Conservation (phyloP, 768 basidiomycete genomes). For the Scleroderma bovista region DNA sequence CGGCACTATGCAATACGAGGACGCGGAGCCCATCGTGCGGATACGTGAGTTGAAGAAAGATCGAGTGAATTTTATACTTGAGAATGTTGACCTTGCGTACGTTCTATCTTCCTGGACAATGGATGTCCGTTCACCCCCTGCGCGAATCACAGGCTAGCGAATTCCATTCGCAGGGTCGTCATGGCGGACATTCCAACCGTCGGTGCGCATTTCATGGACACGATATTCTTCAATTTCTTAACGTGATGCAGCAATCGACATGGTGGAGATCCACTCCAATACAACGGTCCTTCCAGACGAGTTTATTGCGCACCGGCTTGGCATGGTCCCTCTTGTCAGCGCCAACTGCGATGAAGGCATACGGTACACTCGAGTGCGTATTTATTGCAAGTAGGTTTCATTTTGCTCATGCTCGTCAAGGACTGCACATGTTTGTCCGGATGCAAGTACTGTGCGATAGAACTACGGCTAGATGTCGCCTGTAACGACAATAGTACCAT, state of each 20-base stretch:
- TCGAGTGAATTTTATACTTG: conserved; percentile 84
- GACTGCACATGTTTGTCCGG: conserved; percentile 87
- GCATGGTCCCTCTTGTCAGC: conserved; percentile 88
- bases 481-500: conserved; percentile 72
- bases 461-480: conserved; percentile 68
- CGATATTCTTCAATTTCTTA: conserved; percentile 3
- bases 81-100: conserved; percentile 95
- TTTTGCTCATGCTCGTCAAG: conserved; percentile 35
- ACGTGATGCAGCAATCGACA: conserved; percentile 75
- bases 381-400: background rate
- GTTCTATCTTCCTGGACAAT: conserved; percentile 23
- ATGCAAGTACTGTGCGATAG: conserved; percentile 84
- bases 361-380: conserved; percentile 63
- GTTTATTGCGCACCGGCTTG: conserved; percentile 93
- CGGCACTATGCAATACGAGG: conserved; percentile 31
- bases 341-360: conserved; percentile 86
- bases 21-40: conserved; percentile 62
- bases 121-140: conserved; percentile 7
- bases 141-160: conserved; percentile 68
- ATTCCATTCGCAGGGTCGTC: conserved; percentile 88
- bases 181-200: conserved; percentile 97
- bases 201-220: conserved; percentile 46
- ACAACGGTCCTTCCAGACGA: conserved; percentile 94
- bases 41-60: conserved; percentile 84
- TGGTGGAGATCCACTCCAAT: conserved; percentile 89